Evolutionary conservation across 768 basidiomycete genomes (phyloP).

Genomic region (Fomitopsis pulvina): DNA sequence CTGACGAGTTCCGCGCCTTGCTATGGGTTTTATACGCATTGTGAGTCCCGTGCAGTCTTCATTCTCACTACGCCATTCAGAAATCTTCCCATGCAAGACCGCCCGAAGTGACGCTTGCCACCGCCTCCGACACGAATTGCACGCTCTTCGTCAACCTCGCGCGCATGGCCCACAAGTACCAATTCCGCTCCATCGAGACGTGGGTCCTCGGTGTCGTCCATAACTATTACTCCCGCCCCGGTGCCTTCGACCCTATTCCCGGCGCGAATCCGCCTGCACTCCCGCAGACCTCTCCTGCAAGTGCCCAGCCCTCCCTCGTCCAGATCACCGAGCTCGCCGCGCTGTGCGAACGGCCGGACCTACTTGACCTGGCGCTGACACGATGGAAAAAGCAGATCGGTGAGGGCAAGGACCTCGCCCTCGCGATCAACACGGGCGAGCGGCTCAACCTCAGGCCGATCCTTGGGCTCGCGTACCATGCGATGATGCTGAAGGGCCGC

Average conservation of each 20-base stretch:
- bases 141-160: conserved; percentile 41
- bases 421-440: conserved; percentile 41
- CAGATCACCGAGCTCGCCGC: conserved; percentile 47
- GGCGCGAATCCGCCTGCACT: conserved; percentile 18
- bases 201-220: conserved; percentile 40
- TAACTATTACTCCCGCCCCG: conserved; percentile 27
- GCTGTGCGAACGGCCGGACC: conserved; percentile 39
- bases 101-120: conserved; percentile 38
- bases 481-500: conserved; percentile 45
- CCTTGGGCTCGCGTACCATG: conserved; percentile 44
- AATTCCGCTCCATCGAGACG: conserved; percentile 36
- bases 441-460: conserved; percentile 39
- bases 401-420: conserved; percentile 37
- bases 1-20: conserved; percentile 44
- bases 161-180: conserved; percentile 42
- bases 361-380: conserved; percentile 34
- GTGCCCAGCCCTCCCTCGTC: conserved; percentile 29
- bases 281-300: conserved; percentile 5
- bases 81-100: conserved; percentile 25
- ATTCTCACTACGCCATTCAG: not conserved
- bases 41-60: conserved; percentile 30
- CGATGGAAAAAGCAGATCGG: conserved; percentile 44
- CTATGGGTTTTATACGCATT: conserved; percentile 46
- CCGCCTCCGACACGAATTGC: conserved; percentile 35
- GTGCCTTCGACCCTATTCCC: conserved; percentile 21